A percentile compares a stretch with the other conserved stretches of the same genome.
Conservation (phyloP, 2,329 filamentous ascomycete species). For the Aspergillus tubingensis region DNA sequence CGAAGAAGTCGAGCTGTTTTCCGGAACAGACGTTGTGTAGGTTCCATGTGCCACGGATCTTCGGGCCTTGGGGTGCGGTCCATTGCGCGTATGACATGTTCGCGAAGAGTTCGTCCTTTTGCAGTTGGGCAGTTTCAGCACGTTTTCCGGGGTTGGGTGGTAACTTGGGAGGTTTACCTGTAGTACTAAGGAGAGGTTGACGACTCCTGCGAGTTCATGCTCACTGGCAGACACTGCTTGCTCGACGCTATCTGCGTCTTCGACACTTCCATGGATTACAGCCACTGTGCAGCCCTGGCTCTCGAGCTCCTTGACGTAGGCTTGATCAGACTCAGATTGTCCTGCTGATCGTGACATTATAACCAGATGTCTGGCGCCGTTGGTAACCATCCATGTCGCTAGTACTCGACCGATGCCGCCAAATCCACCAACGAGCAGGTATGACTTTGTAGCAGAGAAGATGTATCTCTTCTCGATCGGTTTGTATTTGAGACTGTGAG, state of each 20-base stretch:
- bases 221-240: background rate
- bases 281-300: conserved; percentile 41
- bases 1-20: conserved; percentile 22
- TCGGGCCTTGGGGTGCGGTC: conserved; percentile 4
- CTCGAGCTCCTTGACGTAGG: conserved; percentile 20
- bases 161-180: background rate
- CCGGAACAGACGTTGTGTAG: conserved; percentile 13
- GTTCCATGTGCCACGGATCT: conserved; percentile 20
- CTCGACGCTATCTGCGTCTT: background rate
- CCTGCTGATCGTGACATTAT: conserved; percentile 49
- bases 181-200: conserved; percentile 9
- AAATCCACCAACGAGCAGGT: conserved; percentile 58
- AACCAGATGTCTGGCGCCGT: conserved; percentile 54
- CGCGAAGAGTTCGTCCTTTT: conserved; percentile 17
- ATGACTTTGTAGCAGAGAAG: conserved; percentile 42
- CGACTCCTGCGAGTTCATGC: conserved; percentile 1
- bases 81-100: conserved; percentile 18
- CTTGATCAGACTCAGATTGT: background rate
- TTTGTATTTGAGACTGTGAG: background rate
- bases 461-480: background rate
- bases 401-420: conserved; percentile 59
- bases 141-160: background rate
- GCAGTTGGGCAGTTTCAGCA: background rate
- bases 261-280: conserved; percentile 37
- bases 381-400: conserved; percentile 49